Percentiles rank a stretch among this genome's conserved stretches.
phyloP scores from a whole-genome alignment of 2,329 filamentous ascomycete genomes.

The Nigrograna mackinnonii region DNA sequence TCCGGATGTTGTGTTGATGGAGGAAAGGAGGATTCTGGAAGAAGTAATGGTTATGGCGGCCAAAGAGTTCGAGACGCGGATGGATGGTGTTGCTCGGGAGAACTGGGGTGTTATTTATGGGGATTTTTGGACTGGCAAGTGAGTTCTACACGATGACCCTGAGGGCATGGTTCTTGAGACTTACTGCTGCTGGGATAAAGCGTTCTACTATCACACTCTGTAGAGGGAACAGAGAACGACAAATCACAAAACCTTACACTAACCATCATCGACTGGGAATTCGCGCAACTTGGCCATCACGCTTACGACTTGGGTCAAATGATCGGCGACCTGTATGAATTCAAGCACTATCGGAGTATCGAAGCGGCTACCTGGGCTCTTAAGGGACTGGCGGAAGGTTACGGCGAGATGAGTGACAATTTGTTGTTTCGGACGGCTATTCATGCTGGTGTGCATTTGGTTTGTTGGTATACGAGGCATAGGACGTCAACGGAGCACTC shows the following conservation, averaged over 20 bases:
- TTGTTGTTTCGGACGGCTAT: slow-evolving; percentile 6
- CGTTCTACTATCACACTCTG: slow-evolving; percentile 2
- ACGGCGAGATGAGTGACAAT: slow-evolving; percentile 4
- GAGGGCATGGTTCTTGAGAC: background rate
- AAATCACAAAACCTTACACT: background rate
- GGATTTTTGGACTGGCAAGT: slow-evolving; percentile 15
- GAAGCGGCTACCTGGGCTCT: background rate
- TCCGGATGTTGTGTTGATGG: slow-evolving; percentile 1
- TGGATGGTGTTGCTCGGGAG: background rate
- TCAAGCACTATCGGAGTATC: background rate
- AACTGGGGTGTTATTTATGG: slow-evolving; percentile 8
- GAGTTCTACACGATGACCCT: background rate
- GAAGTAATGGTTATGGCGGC: slow-evolving; percentile 1
- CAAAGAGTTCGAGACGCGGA: background rate
- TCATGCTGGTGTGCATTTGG: slow-evolving; percentile 6
- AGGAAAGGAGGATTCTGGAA: slow-evolving; percentile 3
- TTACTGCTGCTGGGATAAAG: background rate
- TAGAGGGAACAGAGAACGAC: background rate
- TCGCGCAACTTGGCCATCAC: slow-evolving; percentile 3
- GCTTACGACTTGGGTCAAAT: slow-evolving; percentile 8
- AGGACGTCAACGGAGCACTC: background rate
- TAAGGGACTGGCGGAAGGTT: background rate
- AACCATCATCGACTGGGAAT: slow-evolving; percentile 12
- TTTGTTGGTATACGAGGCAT: slow-evolving; percentile 8
- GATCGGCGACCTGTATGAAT: slow-evolving; percentile 9